phyloP scores from a whole-genome alignment of 352 stramenopile species.

The Paralagenidium karlingii region DNA sequence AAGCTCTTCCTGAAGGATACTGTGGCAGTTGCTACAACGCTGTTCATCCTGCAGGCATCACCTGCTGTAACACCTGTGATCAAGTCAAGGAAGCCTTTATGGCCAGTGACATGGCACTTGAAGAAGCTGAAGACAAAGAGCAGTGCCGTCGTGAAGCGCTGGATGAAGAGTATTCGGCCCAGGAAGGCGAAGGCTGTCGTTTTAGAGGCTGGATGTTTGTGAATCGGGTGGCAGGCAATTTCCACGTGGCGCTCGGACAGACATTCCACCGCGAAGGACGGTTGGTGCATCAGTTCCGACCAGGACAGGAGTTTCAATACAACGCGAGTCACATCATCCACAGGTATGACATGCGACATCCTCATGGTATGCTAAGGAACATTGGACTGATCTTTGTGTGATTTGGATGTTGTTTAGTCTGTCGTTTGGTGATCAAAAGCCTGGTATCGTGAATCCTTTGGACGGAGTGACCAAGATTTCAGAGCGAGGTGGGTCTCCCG shows the following conservation, averaged over 20 bases:
- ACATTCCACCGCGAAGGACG: constrained; percentile 70
- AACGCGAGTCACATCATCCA: constrained; percentile 75
- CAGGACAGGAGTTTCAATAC: constrained; percentile 62
- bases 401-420: constrained; percentile 13
- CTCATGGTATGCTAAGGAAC: not conserved
- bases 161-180: constrained; percentile 43
- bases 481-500: not conserved
- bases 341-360: constrained; percentile 14
- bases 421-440: constrained; percentile 51
- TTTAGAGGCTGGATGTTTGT: constrained; percentile 75
- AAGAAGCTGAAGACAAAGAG: constrained; percentile 65
- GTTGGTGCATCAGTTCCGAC: constrained; percentile 73
- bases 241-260: constrained; percentile 67
- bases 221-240: constrained; percentile 78
- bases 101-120: constrained; percentile 45
- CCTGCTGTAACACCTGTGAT: constrained; percentile 76
- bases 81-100: constrained; percentile 80
- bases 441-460: constrained; percentile 22
- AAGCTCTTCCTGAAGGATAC: constrained; percentile 74
- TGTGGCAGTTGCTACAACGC: constrained; percentile 94
- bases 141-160: constrained; percentile 62
- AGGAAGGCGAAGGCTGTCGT: constrained; percentile 70
- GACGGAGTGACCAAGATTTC: constrained; percentile 16
- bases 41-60: constrained; percentile 42
- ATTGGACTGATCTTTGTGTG: not conserved